Percentiles rank a stretch among this genome's conserved stretches.
Conservation (phyloP, 345 rosid genomes). For the Cardamine occulta region DNA sequence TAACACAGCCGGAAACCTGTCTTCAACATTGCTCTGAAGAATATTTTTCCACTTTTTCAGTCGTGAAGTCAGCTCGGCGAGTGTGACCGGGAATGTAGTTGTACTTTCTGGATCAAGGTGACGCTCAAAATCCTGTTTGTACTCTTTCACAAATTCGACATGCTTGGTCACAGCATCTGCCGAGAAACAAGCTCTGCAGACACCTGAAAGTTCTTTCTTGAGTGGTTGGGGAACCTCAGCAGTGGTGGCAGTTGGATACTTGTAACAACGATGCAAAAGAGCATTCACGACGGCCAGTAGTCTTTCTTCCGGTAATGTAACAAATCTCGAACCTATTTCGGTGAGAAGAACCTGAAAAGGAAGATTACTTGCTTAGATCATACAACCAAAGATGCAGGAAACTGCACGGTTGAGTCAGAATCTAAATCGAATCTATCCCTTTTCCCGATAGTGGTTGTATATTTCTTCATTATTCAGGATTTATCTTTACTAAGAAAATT, state of each 20-base stretch:
- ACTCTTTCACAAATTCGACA: slow-evolving; percentile 96
- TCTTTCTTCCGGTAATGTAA: slow-evolving; percentile 96
- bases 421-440: slow-evolving; percentile 11
- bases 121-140: slow-evolving; percentile 95
- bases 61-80: slow-evolving; percentile 81
- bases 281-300: slow-evolving; percentile 98
- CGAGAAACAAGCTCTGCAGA: slow-evolving; percentile 97
- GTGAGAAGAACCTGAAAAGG: slow-evolving; percentile 80
- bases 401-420: slow-evolving; percentile 3
- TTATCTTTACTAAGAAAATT: slow-evolving; percentile 16
- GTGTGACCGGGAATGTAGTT: slow-evolving; percentile 88
- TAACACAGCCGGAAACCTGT: slow-evolving; percentile 92
- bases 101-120: slow-evolving; percentile 98
- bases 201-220: slow-evolving; percentile 97
- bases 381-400: slow-evolving; percentile 23
- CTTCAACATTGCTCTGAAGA: slow-evolving; percentile 98
- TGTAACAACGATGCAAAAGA: slow-evolving; percentile 95
- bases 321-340: slow-evolving; percentile 96
- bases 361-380: slow-evolving; percentile 26
- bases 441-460: background rate
- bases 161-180: slow-evolving; percentile 98
- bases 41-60: slow-evolving; percentile 97
- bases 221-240: slow-evolving; percentile 99
- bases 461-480: background rate
- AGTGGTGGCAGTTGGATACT: slow-evolving; percentile 96